Evolutionary conservation across 2,329 filamentous ascomycete species (phyloP).

Genomic region (Aureobasidium sp.): DNA sequence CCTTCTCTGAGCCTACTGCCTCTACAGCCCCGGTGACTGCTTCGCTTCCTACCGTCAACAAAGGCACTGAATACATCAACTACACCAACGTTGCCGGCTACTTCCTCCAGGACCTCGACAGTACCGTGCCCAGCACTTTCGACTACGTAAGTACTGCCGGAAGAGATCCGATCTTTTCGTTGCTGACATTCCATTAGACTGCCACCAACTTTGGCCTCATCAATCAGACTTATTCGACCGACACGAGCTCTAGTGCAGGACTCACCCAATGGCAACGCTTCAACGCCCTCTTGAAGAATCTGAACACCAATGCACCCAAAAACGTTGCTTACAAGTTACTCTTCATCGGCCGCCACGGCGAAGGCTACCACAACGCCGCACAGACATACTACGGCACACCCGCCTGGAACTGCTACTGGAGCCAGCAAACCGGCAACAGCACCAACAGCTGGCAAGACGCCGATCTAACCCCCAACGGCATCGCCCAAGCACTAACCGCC

Average conservation of each 20-base stretch:
- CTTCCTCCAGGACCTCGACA: slow-evolving; percentile 56
- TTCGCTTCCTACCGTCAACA: slow-evolving; percentile 14
- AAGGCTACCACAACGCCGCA: slow-evolving; percentile 59
- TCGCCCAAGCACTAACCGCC: slow-evolving; percentile 51
- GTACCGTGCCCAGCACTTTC: slow-evolving; percentile 51
- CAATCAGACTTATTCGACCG: slow-evolving; percentile 54
- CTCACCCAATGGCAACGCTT: slow-evolving; percentile 62
- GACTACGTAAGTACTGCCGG: slow-evolving; percentile 48
- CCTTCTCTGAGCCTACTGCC: slow-evolving; percentile 18
- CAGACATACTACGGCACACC: slow-evolving; percentile 61
- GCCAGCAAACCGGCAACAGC: slow-evolving; percentile 55
- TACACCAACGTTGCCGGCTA: slow-evolving; percentile 56
- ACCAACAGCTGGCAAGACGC: slow-evolving; percentile 59
- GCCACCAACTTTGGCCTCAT: slow-evolving; percentile 59
- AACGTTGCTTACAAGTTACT: slow-evolving; percentile 61
- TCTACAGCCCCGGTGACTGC: slow-evolving; percentile 16
- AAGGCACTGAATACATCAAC: slow-evolving; percentile 39
- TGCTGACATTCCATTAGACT: slow-evolving; percentile 36
- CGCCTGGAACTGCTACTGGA: slow-evolving; percentile 64
- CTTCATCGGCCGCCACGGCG: slow-evolving; percentile 62
- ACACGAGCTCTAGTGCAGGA: slow-evolving; percentile 37
- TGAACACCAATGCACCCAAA: slow-evolving; percentile 46
- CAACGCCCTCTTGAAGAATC: slow-evolving; percentile 47
- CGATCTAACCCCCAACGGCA: slow-evolving; percentile 51
- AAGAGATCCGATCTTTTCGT: neutral